Conservation (phyloP, 2,329 filamentous ascomycete species). For the Leptoxyphium fumago region DNA sequence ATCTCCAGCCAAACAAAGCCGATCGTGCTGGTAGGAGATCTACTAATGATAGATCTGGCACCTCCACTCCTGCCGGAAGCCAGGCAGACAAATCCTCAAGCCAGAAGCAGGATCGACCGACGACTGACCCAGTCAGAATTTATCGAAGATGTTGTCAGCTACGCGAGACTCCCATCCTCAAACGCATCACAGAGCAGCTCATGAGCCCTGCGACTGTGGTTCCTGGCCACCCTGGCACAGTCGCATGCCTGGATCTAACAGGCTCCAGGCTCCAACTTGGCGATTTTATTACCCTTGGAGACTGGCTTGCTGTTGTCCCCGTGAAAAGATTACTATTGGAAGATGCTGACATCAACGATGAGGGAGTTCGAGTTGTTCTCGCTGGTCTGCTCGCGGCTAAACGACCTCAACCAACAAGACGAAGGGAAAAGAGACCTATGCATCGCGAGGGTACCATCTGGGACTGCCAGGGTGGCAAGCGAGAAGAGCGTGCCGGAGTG, state of each 20-base stretch:
- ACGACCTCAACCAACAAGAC: constrained; percentile 35
- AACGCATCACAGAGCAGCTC: constrained; percentile 82
- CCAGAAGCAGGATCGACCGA: constrained; percentile 53
- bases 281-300: constrained; percentile 75
- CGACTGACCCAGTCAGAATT: constrained; percentile 80
- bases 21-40: background rate
- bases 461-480: background rate
- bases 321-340: constrained; percentile 76
- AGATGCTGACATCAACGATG: constrained; percentile 74
- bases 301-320: constrained; percentile 87
- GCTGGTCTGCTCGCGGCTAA: constrained; percentile 74
- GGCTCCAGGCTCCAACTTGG: constrained; percentile 70
- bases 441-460: constrained; percentile 8
- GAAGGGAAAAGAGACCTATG: constrained; percentile 14
- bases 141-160: constrained; percentile 91
- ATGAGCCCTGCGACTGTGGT: constrained; percentile 52
- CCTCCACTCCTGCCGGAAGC: background rate
- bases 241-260: constrained; percentile 69
- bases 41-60: background rate
- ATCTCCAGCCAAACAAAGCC: constrained; percentile 5
- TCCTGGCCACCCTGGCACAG: constrained; percentile 52
- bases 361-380: constrained; percentile 72
- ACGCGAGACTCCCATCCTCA: constrained; percentile 80
- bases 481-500: constrained; percentile 46
- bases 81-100: constrained; percentile 17